Conservation (phyloP, 805 yeast species). For the Priceomyces melissophilus region DNA sequence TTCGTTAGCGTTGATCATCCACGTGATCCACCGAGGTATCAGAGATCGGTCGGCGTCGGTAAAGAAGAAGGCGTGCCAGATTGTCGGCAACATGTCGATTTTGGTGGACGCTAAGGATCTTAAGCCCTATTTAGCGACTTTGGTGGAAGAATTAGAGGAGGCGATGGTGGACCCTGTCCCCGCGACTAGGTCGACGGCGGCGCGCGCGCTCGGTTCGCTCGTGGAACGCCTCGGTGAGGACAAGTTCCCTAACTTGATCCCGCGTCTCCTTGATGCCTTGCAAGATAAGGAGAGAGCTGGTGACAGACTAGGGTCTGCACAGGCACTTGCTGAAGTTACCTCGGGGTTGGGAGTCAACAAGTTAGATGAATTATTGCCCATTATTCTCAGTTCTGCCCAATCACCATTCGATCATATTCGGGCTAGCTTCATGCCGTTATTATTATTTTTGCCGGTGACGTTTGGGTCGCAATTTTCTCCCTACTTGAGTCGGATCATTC, state of each 20-base stretch:
- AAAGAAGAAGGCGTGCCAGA: constrained; percentile 92
- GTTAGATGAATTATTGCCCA: constrained; percentile 85
- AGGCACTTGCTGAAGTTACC: constrained; percentile 90
- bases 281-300: constrained; percentile 78
- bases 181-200: constrained; percentile 93
- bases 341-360: constrained; percentile 87
- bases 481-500: constrained; percentile 77
- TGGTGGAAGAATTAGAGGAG: constrained; percentile 78
- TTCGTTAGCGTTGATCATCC: constrained; percentile 89
- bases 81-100: constrained; percentile 98
- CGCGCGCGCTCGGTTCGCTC: constrained; percentile 92
- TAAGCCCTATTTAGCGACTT: constrained; percentile 72
- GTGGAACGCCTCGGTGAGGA: constrained; percentile 97
- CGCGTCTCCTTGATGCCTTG: constrained; percentile 70
- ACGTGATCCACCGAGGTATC: constrained; percentile 94
- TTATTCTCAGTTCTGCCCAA: constrained; percentile 67
- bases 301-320: constrained; percentile 95
- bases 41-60: constrained; percentile 89
- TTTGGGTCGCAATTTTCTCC: constrained; percentile 92
- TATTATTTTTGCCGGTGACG: constrained; percentile 88
- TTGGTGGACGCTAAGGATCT: constrained; percentile 86
- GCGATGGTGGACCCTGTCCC: constrained; percentile 99
- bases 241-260: constrained; percentile 86
- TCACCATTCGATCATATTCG: constrained; percentile 69
- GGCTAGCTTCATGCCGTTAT: constrained; percentile 88